Evolutionary conservation across 148 eudicot genomes (phyloP), one percentile per base, ranked within the genome.

Genomic region (Amaranthus cruentus): DNA sequence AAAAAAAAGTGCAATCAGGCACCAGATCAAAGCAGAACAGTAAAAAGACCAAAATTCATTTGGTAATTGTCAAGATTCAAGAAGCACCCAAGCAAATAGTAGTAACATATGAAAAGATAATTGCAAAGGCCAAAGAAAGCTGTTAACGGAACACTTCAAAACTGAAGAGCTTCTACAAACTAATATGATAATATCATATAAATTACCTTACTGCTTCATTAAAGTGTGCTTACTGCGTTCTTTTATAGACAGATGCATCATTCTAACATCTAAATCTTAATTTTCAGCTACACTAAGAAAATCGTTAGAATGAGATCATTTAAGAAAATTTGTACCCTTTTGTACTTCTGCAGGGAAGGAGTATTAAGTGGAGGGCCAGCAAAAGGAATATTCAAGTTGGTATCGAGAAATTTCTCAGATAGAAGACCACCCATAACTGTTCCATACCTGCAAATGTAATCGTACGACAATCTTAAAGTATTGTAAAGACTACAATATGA

Each of bases 301-400:
- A 71, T 9, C 6, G 47, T 38, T 15, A 56, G 15, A 43, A 71
- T 13, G 71, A 49, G 43, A 55, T 65, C 21, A n/a, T 28, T 0
- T 55, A 9, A 75, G 69, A 47, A 74, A 43, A n/a, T 49, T 6
- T 11, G 21, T 88, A 94, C 98, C 90, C 97, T 83, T 87, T 89
- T 91, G 96, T 95, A 95, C 84, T 95, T 95, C 88, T 95, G 99
- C 70, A 91, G 87, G 68, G 99, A 95, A 52, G 99, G 99, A 69
- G 97, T 95, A 67, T 95, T 95, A 14, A 95, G 65, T 58, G 89
- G 85, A 83, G 99, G 99, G 46, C 93, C 97, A 70, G 96, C 96
- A 83, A 91, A 91, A 49, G 99, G 99, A 74, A 91, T 91, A n/a
- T 89, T 47, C 76, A 95, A 68, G 78, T 90, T 95, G 67, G 99